Conservation (phyloP, 2,329 filamentous ascomycete species). For the Neonectria magnoliae region DNA sequence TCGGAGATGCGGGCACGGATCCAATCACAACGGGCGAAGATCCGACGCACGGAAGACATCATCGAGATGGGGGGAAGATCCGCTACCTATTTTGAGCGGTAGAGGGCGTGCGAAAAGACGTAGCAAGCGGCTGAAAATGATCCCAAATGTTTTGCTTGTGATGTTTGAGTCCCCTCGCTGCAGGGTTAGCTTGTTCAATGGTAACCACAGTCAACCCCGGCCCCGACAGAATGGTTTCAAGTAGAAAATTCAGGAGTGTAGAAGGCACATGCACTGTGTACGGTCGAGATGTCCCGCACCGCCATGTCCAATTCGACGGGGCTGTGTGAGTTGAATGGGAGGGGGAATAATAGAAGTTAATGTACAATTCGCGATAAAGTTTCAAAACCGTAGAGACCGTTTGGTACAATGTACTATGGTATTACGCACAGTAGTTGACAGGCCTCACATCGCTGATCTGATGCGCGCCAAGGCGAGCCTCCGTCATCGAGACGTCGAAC, state of each 20-base stretch:
- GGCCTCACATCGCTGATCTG: background rate
- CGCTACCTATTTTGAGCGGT: conserved; percentile 8
- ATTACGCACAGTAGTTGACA: conserved; percentile 3
- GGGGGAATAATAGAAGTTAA: no score
- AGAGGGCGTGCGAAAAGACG: conserved; percentile 15
- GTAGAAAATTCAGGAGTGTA: background rate
- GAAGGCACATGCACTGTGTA: background rate
- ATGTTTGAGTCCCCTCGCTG: background rate
- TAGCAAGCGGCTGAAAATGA: background rate
- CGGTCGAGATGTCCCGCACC: background rate
- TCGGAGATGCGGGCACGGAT: background rate
- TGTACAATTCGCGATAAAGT: background rate
- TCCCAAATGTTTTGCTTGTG: background rate
- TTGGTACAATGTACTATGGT: background rate
- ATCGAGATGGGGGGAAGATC: conserved; percentile 16
- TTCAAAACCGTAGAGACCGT: background rate
- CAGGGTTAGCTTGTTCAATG: no score
- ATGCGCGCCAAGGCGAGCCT: conserved; percentile 11
- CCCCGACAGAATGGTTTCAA: background rate
- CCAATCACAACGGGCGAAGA: conserved; percentile 13
- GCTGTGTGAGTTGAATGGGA: conserved; percentile 11
- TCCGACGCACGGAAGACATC: background rate
- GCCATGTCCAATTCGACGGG: background rate
- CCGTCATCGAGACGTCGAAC: conserved; percentile 30
- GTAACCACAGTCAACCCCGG: background rate